Evolutionary conservation across 1,139 yeast species (phyloP).

Genomic region (Sugiyamaella pinicola): DNA sequence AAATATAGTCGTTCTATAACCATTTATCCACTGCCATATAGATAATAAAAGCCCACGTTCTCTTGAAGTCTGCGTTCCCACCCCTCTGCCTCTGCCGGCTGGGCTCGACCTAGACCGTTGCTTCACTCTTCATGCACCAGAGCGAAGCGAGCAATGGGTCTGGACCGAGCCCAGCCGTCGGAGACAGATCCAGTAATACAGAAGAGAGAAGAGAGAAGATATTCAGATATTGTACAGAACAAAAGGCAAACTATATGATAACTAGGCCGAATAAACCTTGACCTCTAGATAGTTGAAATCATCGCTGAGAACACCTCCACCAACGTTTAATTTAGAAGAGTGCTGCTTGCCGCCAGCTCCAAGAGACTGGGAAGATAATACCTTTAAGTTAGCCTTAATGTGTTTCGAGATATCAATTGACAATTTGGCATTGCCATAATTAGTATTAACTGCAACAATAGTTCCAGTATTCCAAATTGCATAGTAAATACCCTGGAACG

Average conservation of each 20-base stretch:
- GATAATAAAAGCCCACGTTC: neutral
- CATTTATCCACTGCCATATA: neutral
- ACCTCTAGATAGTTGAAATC: conserved; percentile 12
- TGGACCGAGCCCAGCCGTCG: neutral
- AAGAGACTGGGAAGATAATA: conserved; percentile 1
- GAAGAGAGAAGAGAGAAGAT: too few relatives aligned
- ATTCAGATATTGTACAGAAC: neutral
- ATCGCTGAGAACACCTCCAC: conserved; percentile 14
- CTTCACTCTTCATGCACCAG: too few relatives aligned
- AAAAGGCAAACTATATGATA: neutral
- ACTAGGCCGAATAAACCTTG: conserved; percentile 9
- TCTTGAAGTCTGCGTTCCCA: too few relatives aligned
- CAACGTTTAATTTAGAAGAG: neutral
- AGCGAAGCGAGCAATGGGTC: neutral
- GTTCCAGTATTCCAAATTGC: conserved; percentile 23
- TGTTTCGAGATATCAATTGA: conserved; percentile 2
- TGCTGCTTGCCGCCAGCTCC: conserved; percentile 1
- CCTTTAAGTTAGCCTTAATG: conserved; percentile 2
- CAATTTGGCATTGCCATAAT: conserved; percentile 9
- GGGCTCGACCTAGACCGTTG: neutral
- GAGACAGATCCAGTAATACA: neutral
- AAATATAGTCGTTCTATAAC: neutral
- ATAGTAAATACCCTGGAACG: conserved; percentile 20
- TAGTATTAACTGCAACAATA: conserved; percentile 21
- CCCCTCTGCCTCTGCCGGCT: too few relatives aligned